Evolutionary conservation across 2,329 filamentous ascomycete species (phyloP).

Genomic region (Colletotrichum zoysiae): DNA sequence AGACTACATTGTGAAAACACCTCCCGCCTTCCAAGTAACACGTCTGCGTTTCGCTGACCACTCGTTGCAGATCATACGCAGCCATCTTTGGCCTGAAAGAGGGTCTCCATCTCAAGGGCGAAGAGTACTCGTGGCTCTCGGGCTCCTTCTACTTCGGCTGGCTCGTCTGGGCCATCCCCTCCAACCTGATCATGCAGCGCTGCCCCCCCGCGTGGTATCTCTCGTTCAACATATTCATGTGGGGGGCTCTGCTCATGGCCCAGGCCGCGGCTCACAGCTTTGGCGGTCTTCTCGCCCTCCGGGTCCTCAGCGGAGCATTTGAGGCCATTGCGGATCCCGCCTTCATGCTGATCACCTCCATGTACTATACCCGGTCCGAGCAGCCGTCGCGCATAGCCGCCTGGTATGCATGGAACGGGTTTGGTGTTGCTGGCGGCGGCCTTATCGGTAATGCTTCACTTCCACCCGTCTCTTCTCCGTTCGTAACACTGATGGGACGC

Average conservation of each 20-base stretch:
- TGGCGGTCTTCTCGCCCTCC: constrained; percentile 64
- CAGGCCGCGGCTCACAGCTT: constrained; percentile 71
- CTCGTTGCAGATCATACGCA: constrained; percentile 61
- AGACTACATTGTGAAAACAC: constrained; percentile 32
- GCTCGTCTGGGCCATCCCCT: constrained; percentile 52
- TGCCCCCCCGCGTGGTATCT: constrained; percentile 53
- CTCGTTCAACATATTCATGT: constrained; percentile 66
- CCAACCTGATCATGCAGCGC: constrained; percentile 50
- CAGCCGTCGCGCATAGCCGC: constrained; percentile 71
- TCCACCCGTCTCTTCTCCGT: too few relatives aligned
- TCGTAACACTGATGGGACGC: background rate
- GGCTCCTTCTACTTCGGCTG: constrained; percentile 55
- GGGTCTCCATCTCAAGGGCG: constrained; percentile 67
- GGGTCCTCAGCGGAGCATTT: constrained; percentile 73
- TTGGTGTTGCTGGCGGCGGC: constrained; percentile 70
- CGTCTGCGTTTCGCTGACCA: background rate
- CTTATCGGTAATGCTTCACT: constrained; percentile 48
- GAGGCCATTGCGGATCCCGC: constrained; percentile 64
- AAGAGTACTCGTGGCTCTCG: constrained; percentile 64
- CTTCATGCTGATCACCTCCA: constrained; percentile 74
- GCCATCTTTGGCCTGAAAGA: constrained; percentile 74
- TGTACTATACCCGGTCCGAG: constrained; percentile 74
- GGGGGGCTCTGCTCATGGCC: constrained; percentile 59
- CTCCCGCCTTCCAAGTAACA: too few relatives aligned
- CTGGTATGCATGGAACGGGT: constrained; percentile 71